Conservation (phyloP, 371 early-diverging fungal genomes). For the Actinomucor elegans region DNA sequence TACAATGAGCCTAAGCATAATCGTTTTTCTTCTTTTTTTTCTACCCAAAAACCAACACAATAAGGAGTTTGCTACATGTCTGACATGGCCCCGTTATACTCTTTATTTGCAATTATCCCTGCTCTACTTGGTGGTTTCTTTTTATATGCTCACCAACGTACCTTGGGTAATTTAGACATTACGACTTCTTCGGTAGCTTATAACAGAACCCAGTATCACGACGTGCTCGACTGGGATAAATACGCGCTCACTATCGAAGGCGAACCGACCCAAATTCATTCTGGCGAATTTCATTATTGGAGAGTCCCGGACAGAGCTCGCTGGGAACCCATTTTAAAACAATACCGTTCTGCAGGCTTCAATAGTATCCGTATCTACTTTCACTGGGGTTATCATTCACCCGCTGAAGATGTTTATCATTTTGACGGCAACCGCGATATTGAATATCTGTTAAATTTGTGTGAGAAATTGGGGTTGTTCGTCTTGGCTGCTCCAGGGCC, state of each 20-base stretch:
- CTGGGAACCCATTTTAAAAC: slow-evolving; percentile 61
- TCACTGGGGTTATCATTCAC: slow-evolving; percentile 89
- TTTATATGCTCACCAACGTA: slow-evolving; percentile 46
- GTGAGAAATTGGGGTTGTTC: slow-evolving; percentile 72
- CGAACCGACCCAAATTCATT: slow-evolving; percentile 57
- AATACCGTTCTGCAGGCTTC: slow-evolving; percentile 72
- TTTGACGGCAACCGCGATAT: slow-evolving; percentile 83
- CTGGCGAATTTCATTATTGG: slow-evolving; percentile 85
- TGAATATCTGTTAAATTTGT: slow-evolving; percentile 68
- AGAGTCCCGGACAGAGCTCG: slow-evolving; percentile 65
- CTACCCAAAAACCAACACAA: neutral
- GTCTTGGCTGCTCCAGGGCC: slow-evolving; percentile 89
- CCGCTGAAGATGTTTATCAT: slow-evolving; percentile 70
- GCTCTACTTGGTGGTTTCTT: slow-evolving; percentile 33
- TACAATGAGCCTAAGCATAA: too few species aligned
- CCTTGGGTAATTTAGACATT: slow-evolving; percentile 49
- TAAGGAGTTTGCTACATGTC: slow-evolving; percentile 18
- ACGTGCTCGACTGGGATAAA: slow-evolving; percentile 64
- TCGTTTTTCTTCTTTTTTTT: neutral
- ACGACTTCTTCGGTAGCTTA: slow-evolving; percentile 61
- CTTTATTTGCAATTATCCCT: slow-evolving; percentile 43
- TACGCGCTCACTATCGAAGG: slow-evolving; percentile 65
- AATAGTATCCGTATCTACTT: slow-evolving; percentile 88
- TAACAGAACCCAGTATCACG: slow-evolving; percentile 48
- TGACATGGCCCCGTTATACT: slow-evolving; percentile 38